phyloP scores from a whole-genome alignment of 2,329 filamentous ascomycete genomes.

The Bipolaris cookei region DNA sequence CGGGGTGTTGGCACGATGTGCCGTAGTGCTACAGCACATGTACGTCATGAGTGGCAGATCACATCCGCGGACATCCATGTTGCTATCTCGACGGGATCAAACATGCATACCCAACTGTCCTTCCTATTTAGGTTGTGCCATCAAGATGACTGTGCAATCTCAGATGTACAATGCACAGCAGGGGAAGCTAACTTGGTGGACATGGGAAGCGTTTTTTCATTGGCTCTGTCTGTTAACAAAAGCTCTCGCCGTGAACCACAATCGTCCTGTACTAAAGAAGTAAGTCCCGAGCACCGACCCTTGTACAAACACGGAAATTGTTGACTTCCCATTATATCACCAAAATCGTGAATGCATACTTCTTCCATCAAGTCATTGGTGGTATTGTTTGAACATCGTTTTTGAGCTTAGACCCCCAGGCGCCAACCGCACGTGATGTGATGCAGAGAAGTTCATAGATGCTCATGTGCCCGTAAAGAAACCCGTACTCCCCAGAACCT shows the following conservation, averaged over 20 bases:
- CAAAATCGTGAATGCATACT: slow-evolving; percentile 13
- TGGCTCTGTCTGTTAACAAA: slow-evolving; percentile 6
- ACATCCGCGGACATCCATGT: slow-evolving; percentile 9
- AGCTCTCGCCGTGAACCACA: slow-evolving; percentile 5
- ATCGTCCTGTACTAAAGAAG: slow-evolving; percentile 5
- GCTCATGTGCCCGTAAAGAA: slow-evolving; percentile 51
- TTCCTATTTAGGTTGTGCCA: neutral
- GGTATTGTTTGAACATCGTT: slow-evolving; percentile 49
- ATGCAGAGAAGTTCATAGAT: slow-evolving; percentile 51
- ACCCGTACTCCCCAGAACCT: slow-evolving; percentile 43
- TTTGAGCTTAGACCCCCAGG: slow-evolving; percentile 49
- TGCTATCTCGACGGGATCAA: neutral
- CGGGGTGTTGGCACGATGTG: slow-evolving; percentile 25
- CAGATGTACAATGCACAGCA: neutral
- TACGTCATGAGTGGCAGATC: slow-evolving; percentile 21
- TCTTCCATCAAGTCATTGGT: slow-evolving; percentile 39
- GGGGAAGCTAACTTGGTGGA: neutral
- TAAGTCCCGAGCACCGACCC: slow-evolving; percentile 10
- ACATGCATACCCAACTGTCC: neutral
- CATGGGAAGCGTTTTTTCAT: slow-evolving; percentile 4
- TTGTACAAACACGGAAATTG: slow-evolving; percentile 11
- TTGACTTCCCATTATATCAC: slow-evolving; percentile 15
- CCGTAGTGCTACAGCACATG: slow-evolving; percentile 12
- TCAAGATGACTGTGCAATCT: neutral
- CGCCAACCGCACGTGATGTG: slow-evolving; percentile 48